Evolutionary conservation across 805 yeast species (phyloP).

Genomic region (Lachancea thermotolerans): DNA sequence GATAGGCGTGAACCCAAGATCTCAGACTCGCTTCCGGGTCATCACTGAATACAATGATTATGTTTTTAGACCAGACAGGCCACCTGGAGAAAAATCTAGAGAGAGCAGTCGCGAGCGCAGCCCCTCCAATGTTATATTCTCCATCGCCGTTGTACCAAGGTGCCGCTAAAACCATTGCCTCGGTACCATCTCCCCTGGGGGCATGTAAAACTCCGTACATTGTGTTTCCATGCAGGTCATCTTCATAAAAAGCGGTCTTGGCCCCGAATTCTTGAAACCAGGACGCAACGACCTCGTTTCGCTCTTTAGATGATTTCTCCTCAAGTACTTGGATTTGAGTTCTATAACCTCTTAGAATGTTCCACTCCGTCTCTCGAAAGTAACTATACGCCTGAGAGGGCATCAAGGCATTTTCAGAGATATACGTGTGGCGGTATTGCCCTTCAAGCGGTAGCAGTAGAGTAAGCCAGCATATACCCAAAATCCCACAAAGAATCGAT

Average conservation of each 20-base stretch:
- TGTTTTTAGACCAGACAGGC: conserved; percentile 94
- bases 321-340: conserved; percentile 34
- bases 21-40: conserved; percentile 63
- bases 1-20: conserved; percentile 92
- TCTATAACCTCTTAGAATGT: conserved; percentile 77
- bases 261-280: conserved; percentile 74
- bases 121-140: conserved; percentile 69
- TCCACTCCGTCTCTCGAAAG: conserved; percentile 93
- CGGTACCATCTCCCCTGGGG: conserved; percentile 94
- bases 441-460: conserved; percentile 68
- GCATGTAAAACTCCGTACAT: conserved; percentile 83
- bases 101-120: conserved; percentile 63
- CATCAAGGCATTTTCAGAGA: conserved; percentile 93
- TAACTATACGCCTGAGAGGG: conserved; percentile 93
- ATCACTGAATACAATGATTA: conserved; percentile 76
- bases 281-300: conserved; percentile 41
- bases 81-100: conserved; percentile 76
- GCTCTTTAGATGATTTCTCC: conserved; percentile 18
- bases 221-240: conserved; percentile 38
- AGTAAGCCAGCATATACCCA: conserved; percentile 53
- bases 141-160: conserved; percentile 76
- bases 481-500: conserved; percentile 36
- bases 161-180: conserved; percentile 82
- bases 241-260: conserved; percentile 46
- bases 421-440: conserved; percentile 73